Percentiles rank a stretch among this genome's conserved stretches.
Conservation (phyloP, 306 rosid species). For the Begonia peltatifolia region DNA sequence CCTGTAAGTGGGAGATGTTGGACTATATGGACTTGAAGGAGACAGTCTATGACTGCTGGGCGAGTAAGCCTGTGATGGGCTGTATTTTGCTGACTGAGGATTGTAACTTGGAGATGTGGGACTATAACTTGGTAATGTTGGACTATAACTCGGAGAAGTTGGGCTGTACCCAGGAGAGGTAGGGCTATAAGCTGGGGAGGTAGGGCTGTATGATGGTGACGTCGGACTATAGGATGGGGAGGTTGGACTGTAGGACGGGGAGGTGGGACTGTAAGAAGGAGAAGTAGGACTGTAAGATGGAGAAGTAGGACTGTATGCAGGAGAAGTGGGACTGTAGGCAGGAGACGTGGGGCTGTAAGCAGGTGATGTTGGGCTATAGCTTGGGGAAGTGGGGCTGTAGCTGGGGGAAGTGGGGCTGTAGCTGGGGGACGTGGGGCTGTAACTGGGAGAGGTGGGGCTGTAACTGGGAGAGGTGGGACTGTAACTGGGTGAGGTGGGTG, state of each 20-base stretch:
- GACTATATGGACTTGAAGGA: conserved; percentile 94
- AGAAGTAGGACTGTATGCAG: conserved; percentile 45
- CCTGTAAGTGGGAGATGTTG: conserved; percentile 95
- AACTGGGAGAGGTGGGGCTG: conserved; percentile 81
- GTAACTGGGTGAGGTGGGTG: conserved; percentile 75
- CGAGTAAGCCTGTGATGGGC: conserved; percentile 88
- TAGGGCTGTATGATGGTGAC: conserved; percentile 66
- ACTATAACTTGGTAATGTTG: conserved; percentile 48
- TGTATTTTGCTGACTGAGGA: conserved; percentile 89
- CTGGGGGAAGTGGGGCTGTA: conserved; percentile 65
- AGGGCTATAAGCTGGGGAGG: conserved; percentile 54
- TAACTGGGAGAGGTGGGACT: conserved; percentile 79
- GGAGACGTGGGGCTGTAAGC: conserved; percentile 84
- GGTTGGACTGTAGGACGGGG: conserved; percentile 76
- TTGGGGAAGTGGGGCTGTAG: conserved; percentile 71
- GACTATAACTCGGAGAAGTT: conserved; percentile 59
- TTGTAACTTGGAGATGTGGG: conserved; percentile 91
- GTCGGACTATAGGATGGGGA: conserved; percentile 79
- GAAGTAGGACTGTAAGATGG: conserved; percentile 69
- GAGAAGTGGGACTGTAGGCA: conserved; percentile 60
- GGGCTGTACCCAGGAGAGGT: conserved; percentile 60
- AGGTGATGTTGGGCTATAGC: conserved; percentile 76
- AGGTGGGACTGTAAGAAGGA: conserved; percentile 67
- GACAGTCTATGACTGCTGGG: conserved; percentile 94
- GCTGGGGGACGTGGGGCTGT: conserved; percentile 52